Evolutionary conservation across 2,329 filamentous ascomycete species (phyloP), one percentile per base, ranked within the genome.

Genomic region (Tetracladium maxilliforme): DNA sequence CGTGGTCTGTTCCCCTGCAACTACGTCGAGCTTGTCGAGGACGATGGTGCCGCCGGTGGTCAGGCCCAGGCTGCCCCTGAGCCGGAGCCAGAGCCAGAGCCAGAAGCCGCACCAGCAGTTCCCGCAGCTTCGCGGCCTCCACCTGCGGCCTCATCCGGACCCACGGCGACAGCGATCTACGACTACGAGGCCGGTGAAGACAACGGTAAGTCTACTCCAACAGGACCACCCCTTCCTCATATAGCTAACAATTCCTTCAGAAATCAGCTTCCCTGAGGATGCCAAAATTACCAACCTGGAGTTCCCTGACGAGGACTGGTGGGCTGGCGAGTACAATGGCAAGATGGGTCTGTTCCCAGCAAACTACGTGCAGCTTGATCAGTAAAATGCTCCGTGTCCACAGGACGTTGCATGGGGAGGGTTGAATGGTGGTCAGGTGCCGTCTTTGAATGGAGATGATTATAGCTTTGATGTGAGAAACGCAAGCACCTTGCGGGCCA

Each of bases 271-370:
- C 58, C 82, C 83, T 4, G 90, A 98, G 43, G 77, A 79, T 16
- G 87, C 80, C 19, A 83, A 61, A 34, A 77, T 98, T 39, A 78
- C 68, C 15, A 67, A 78, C 43, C 58, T 79, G 74, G 82, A 94
- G 58, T 95, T 95, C 52, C 90, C 90, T 3, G 90, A 95, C 42
- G 87, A 95, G 37, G 90, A 98, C 47, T 98, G 90, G 90, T 98
- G 90, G 90, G 79, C 87, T 41, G 90, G 90, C 30, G 72, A 80
- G 42, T 92, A 78, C 50, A 64, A 73, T 14, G 84, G 84, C 25
- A 67, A 75, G 30, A 67, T 68, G 16, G 90, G 90, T 33, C 64
- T 98, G 22, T 98, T 98, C 69, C 73, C 73, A 9, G 65, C 72
- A 44, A 77, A 78, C 47, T 78, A 78, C 39, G 73, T 78, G 34